Percentiles rank a stretch among this genome's conserved stretches.
These are phyloP conservation scores for Kluyveromyces aestuarii DNA, from an alignment of 805 yeast genomes.

Conservation along the genomic window DNA sequence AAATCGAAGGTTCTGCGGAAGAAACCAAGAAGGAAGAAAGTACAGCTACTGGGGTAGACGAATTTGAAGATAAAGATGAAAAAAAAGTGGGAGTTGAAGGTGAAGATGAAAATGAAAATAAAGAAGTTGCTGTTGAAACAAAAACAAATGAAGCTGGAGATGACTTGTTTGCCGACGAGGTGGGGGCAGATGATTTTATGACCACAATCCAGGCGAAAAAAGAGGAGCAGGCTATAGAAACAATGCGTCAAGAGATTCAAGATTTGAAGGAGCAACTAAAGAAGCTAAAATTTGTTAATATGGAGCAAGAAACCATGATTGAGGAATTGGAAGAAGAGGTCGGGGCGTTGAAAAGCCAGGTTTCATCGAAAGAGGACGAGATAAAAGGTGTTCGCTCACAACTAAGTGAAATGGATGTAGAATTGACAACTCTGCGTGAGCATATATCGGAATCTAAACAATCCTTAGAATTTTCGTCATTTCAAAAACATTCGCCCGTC, in stretches of 20 bases:
- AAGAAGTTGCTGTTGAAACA: not conserved
- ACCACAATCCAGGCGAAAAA: slow-evolving; percentile 24
- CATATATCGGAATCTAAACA: not conserved
- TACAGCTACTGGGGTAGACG: not conserved
- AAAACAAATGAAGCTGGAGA: not conserved
- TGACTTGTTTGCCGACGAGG: slow-evolving; percentile 9
- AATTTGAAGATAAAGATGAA: slow-evolving; percentile 1
- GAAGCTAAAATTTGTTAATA: slow-evolving; percentile 25
- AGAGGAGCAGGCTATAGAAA: slow-evolving; percentile 28
- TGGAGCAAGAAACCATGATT: slow-evolving; percentile 27
- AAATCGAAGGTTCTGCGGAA: slow-evolving; percentile 5
- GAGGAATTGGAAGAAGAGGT: slow-evolving; percentile 31
- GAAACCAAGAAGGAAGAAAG: slow-evolving; percentile 7
- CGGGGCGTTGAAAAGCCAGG: slow-evolving; percentile 24
- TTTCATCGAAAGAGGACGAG: slow-evolving; percentile 19
- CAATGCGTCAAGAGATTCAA: slow-evolving; percentile 33
- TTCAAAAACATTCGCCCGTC: slow-evolving; percentile 7
- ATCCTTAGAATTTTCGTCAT: slow-evolving; percentile 1
- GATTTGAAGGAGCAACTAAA: slow-evolving; percentile 28
- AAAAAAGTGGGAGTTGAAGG: not conserved
- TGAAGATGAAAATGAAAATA: not conserved
- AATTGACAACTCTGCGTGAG: slow-evolving; percentile 8
- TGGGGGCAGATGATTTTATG: slow-evolving; percentile 21
- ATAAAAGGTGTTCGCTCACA: slow-evolving; percentile 13
- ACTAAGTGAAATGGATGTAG: slow-evolving; percentile 20